Percentiles rank a stretch among this genome's conserved stretches.
These are phyloP conservation scores for Miscanthus lutarioriparius DNA, from an alignment of 176 grass and related monocot species.

Conservation along the genomic window DNA sequence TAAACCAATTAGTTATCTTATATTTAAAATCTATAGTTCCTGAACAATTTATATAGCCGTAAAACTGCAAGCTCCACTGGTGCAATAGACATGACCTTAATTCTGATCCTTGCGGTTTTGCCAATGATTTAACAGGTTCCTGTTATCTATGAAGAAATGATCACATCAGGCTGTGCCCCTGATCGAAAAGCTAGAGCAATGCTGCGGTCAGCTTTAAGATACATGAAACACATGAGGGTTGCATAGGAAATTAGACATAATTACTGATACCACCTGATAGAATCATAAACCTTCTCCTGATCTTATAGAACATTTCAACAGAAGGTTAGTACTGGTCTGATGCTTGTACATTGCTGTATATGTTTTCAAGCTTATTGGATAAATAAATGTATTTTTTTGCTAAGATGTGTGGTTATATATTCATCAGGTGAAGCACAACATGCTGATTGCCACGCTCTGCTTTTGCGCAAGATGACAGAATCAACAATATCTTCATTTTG, in stretches of 20 bases:
- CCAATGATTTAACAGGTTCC: slow-evolving; percentile 63
- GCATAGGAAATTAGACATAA: slow-evolving; percentile 28
- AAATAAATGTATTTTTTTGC: not conserved
- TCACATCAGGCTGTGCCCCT: slow-evolving; percentile 83
- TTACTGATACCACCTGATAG: slow-evolving; percentile 10
- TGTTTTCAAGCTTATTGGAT: not conserved
- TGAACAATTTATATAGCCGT: not conserved
- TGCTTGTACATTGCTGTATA: not conserved
- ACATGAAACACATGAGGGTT: slow-evolving; percentile 73
- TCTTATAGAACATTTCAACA: slow-evolving; percentile 14
- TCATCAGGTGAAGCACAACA: slow-evolving; percentile 26
- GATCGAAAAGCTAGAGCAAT: slow-evolving; percentile 97
- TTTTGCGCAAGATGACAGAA: slow-evolving; percentile 8
- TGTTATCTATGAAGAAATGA: slow-evolving; percentile 94
- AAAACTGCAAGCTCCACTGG: not conserved
- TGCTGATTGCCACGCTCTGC: not conserved
- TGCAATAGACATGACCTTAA: slow-evolving; percentile 11
- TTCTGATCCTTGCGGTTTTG: not conserved
- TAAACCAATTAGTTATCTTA: slow-evolving; percentile 10
- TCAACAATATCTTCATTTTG: not conserved
- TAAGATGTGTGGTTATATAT: not conserved
- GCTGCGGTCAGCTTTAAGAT: slow-evolving; percentile 87
- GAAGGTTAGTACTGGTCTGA: slow-evolving; percentile 32
- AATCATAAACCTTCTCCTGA: slow-evolving; percentile 1
- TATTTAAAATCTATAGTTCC: not conserved